Percentiles rank a stretch among this genome's conserved stretches.
Evolutionary conservation across 2,329 filamentous ascomycete genomes (phyloP).

Genomic region (Ophiostoma ulmi): DNA sequence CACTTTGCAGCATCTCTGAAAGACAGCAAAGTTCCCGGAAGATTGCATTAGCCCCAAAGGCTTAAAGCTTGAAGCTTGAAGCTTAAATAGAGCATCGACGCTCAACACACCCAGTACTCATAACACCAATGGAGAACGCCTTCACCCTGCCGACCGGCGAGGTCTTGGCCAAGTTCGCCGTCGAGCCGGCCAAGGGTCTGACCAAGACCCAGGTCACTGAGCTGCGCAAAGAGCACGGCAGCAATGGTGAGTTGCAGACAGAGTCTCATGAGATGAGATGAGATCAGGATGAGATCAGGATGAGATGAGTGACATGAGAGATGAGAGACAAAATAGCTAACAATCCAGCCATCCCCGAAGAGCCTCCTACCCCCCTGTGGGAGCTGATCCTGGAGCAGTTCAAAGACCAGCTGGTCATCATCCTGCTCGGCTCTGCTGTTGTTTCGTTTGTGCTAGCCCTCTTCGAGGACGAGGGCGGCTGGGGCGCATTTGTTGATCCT

Average conservation of each 20-base stretch:
- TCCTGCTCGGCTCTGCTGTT: slow-evolving; percentile 84
- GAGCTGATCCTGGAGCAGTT: slow-evolving; percentile 96
- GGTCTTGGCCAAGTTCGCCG: slow-evolving; percentile 55
- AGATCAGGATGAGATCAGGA: not conserved
- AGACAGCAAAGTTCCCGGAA: not conserved
- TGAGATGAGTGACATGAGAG: not conserved
- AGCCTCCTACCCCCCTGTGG: slow-evolving; percentile 93
- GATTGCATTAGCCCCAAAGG: not conserved
- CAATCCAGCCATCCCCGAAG: slow-evolving; percentile 61
- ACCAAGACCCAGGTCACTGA: slow-evolving; percentile 54
- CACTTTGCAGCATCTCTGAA: not conserved
- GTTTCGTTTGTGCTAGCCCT: slow-evolving; percentile 91
- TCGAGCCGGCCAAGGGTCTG: slow-evolving; percentile 52
- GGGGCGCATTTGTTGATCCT: slow-evolving; percentile 96
- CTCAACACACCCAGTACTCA: not conserved
- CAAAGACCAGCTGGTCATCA: slow-evolving; percentile 96
- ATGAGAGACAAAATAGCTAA: slow-evolving; percentile 7
- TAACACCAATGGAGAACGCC: slow-evolving; percentile 55
- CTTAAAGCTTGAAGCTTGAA: not conserved
- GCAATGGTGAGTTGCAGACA: slow-evolving; percentile 53
- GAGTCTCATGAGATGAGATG: not conserved
- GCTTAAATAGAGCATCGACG: slow-evolving; percentile 1
- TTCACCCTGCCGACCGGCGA: slow-evolving; percentile 54
- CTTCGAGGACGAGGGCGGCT: slow-evolving; percentile 88
- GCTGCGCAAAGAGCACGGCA: slow-evolving; percentile 55